These are phyloP conservation scores for Anethum foeniculum DNA, from an alignment of 140 eudicot species.

Conservation along the genomic window DNA sequence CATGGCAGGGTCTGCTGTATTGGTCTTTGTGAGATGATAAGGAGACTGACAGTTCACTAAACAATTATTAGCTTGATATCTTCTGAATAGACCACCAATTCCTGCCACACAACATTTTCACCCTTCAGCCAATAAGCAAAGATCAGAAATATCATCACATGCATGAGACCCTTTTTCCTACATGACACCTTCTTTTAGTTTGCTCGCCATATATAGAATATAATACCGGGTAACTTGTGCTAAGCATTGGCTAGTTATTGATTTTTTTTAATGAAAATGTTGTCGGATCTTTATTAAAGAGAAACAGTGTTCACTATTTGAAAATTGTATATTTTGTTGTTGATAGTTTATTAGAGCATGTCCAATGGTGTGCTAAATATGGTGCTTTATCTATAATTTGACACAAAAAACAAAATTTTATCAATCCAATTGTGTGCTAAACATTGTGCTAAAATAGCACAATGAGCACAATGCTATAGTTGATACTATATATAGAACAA, in stretches of 20 bases:
- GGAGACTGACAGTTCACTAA: slow-evolving; percentile 25
- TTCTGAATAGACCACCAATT: slow-evolving; percentile 16
- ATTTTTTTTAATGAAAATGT: too few relatives aligned
- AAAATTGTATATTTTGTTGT: too few relatives aligned
- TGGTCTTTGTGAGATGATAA: slow-evolving; percentile 23
- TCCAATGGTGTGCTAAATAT: too few relatives aligned
- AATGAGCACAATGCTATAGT: too few relatives aligned
- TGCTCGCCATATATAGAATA: background rate
- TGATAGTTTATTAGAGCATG: too few relatives aligned
- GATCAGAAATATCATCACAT: background rate
- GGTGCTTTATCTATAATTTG: too few relatives aligned
- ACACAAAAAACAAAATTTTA: too few relatives aligned
- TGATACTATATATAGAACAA: too few relatives aligned
- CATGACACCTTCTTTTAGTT: background rate
- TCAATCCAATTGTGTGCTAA: too few relatives aligned
- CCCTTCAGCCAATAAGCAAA: background rate
- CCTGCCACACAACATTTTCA: slow-evolving; percentile 25
- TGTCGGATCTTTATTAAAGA: background rate
- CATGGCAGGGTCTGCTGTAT: slow-evolving; percentile 15
- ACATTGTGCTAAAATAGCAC: too few relatives aligned
- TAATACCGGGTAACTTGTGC: background rate
- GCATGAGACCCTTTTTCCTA: background rate
- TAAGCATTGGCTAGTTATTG: background rate
- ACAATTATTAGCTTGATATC: slow-evolving; percentile 10
- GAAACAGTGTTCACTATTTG: background rate